Evolutionary conservation across 768 basidiomycete species (phyloP).

Genomic region (Suillus americanus): DNA sequence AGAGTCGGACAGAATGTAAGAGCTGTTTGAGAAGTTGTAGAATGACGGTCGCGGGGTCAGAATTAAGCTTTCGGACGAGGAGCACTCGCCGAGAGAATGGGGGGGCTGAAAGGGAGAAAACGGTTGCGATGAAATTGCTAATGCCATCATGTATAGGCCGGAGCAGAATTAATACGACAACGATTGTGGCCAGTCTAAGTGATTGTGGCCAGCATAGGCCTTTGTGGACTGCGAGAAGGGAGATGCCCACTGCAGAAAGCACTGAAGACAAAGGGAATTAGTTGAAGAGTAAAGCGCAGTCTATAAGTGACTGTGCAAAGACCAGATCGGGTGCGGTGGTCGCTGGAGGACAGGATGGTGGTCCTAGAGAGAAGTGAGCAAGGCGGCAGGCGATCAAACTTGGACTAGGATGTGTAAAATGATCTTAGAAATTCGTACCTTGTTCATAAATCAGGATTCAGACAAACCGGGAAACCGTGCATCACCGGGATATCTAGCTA

Average conservation of each 20-base stretch:
- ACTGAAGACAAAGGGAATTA: conserved; percentile 22
- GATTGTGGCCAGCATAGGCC: conserved; percentile 17
- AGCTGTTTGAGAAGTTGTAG: conserved; percentile 7
- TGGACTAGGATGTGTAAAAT: conserved; percentile 9
- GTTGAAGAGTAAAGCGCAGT: not conserved
- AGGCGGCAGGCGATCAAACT: not conserved
- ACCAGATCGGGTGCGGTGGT: conserved; percentile 7
- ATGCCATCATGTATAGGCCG: conserved; percentile 18
- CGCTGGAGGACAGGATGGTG: conserved; percentile 4
- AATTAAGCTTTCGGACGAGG: conserved; percentile 10
- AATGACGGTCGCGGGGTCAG: conserved; percentile 24
- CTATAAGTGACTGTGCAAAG: conserved; percentile 3
- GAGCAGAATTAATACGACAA: conserved; percentile 14
- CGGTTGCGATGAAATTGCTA: conserved; percentile 9
- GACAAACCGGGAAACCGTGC: conserved; percentile 9
- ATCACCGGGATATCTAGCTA: not conserved
- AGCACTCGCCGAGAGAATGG: conserved; percentile 15
- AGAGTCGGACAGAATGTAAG: conserved; percentile 3
- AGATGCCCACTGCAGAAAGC: not conserved
- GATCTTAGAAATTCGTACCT: conserved; percentile 13
- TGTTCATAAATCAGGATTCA: conserved; percentile 15
- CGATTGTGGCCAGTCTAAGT: conserved; percentile 21
- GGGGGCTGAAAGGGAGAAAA: conserved; percentile 13
- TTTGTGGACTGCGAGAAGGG: conserved; percentile 21
- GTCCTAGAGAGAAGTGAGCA: not conserved